These are phyloP conservation scores for Juglanconis oblonga DNA, from an alignment of 2,329 filamentous ascomycete species.

Conservation along the genomic window DNA sequence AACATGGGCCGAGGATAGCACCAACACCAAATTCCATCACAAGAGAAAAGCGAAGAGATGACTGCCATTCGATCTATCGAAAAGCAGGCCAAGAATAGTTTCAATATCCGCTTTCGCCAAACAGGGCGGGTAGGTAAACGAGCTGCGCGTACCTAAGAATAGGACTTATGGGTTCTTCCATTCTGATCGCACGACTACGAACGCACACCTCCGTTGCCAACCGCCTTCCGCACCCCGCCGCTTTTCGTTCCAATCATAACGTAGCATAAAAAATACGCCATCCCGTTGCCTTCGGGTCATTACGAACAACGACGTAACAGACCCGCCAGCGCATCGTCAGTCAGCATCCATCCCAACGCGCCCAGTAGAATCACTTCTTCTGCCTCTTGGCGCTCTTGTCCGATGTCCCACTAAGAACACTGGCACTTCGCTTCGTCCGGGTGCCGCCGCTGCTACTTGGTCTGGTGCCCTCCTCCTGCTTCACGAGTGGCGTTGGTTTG, in stretches of 20 bases:
- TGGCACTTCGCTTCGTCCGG: constrained; percentile 75
- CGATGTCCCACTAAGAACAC: constrained; percentile 69
- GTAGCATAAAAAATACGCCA: neutral
- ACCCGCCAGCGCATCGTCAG: neutral
- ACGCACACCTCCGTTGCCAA: neutral
- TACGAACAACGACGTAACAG: neutral
- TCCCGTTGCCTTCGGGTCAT: neutral
- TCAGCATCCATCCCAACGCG: constrained; percentile 16
- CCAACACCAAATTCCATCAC: neutral
- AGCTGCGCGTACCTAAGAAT: neutral
- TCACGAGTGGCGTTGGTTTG: constrained; percentile 22
- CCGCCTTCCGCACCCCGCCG: neutral
- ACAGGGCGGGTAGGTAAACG: too few relatives aligned
- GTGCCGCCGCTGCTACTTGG: constrained; percentile 35
- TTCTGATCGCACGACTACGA: neutral
- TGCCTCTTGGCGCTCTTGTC: constrained; percentile 60
- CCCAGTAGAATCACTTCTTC: constrained; percentile 43
- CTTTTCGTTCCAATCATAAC: neutral
- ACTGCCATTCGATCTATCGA: too few relatives aligned
- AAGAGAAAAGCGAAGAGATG: neutral
- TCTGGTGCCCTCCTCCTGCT: constrained; percentile 26
- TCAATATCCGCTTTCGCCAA: too few relatives aligned
- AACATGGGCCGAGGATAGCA: neutral
- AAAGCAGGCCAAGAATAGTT: too few relatives aligned
- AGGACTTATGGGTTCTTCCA: neutral